These are phyloP conservation scores for Dovyalis caffra DNA, from an alignment of 345 rosid genomes.

Conservation along the genomic window DNA sequence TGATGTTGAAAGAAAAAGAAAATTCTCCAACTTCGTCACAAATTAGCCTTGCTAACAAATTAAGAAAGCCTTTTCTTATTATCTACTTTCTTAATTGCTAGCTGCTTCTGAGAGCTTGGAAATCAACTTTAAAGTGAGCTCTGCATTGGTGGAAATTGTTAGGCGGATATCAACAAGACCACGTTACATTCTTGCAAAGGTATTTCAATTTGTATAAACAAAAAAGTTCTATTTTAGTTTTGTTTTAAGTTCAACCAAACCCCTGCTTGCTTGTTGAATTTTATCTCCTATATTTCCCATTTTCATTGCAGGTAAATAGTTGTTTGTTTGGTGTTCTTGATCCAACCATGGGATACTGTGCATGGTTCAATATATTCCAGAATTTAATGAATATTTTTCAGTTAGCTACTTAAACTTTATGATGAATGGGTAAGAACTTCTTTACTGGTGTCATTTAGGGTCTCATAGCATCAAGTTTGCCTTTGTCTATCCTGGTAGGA, in stretches of 20 bases:
- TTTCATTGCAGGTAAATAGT: neutral
- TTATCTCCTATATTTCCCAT: neutral
- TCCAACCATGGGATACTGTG: too few relatives aligned
- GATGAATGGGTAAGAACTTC: too few relatives aligned
- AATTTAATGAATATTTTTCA: neutral
- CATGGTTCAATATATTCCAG: neutral
- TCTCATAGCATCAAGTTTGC: neutral
- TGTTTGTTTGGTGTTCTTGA: too few relatives aligned
- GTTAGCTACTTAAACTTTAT: neutral
- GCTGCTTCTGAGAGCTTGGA: constrained; percentile 90
- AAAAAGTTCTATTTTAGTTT: neutral
- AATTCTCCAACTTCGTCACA: neutral
- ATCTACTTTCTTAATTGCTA: constrained; percentile 32
- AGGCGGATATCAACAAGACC: constrained; percentile 74
- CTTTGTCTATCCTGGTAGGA: neutral
- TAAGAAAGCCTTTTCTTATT: neutral
- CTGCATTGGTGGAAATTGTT: constrained; percentile 91
- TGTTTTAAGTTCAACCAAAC: neutral
- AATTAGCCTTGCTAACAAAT: neutral
- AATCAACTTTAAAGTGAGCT: constrained; percentile 94
- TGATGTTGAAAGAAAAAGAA: neutral
- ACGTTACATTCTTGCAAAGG: constrained; percentile 97
- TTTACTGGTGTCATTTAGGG: too few relatives aligned
- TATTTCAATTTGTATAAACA: constrained; percentile 24
- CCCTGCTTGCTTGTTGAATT: neutral